Percentiles rank a stretch among this genome's conserved stretches.
Evolutionary conservation across 441 rosid species (phyloP).

Genomic region (Daphne laureola): DNA sequence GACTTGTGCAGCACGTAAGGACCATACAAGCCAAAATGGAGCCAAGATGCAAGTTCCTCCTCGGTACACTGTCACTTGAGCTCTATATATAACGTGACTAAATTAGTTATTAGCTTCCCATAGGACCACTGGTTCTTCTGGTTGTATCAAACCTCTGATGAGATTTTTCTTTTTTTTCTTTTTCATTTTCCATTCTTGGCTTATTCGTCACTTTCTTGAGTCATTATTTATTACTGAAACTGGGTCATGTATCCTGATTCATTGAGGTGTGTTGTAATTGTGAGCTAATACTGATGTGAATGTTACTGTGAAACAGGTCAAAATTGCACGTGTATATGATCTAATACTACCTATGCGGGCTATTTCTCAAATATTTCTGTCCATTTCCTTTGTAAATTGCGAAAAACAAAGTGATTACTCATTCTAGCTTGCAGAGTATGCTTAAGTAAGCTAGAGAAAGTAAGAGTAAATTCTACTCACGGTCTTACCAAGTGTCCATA

Average conservation of each 20-base stretch:
- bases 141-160: constrained; percentile 3
- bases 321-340: too few species aligned
- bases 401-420: too few species aligned
- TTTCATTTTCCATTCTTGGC: too few species aligned
- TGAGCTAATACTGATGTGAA: constrained; percentile 2
- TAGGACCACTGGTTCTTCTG: not conserved
- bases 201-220: not conserved
- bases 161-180: not conserved
- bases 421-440: too few species aligned
- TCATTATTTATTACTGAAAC: constrained; percentile 3
- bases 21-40: constrained; percentile 15
- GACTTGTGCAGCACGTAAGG: constrained; percentile 24
- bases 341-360: too few species aligned
- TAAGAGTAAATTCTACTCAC: too few species aligned
- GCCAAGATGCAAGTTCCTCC: constrained; percentile 22
- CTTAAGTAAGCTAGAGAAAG: too few species aligned
- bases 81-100: constrained; percentile 2
- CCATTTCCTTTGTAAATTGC: too few species aligned
- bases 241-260: not conserved
- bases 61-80: constrained; percentile 15
- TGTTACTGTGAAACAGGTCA: too few species aligned
- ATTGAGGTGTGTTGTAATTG: not conserved
- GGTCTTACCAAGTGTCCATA: too few species aligned
- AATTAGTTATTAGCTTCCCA: constrained; percentile 10
- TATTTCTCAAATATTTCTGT: too few species aligned